Evolutionary conservation across 2,329 filamentous ascomycete species (phyloP), one percentile per base, ranked within the genome.

Genomic region (Hymenotorrendiella dingleyae): DNA sequence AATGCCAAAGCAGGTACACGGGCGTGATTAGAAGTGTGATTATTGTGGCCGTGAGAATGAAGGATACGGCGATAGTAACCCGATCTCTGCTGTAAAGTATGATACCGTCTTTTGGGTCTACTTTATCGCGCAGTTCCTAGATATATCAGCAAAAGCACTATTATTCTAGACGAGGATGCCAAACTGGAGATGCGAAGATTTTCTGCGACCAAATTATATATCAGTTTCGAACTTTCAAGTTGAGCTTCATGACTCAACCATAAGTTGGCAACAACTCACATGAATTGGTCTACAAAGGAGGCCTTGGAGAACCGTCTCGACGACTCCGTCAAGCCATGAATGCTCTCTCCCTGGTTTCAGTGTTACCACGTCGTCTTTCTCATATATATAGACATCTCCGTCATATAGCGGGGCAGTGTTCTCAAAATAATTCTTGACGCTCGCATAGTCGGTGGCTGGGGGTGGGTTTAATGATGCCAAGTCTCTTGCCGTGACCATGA

Each of bases 1-100:
- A 14, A 2, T 43, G 35, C 45, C 41, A 50, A 6, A 55, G 40
- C 6, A 52, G 33, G n/a, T 46, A 53, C 1, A 50, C 40, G 0
- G 53, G 52, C 1, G 49, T n/a, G 3, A 54, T 45, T 1, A 54
- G 39, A 1, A 54, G 43, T 4, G 37, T 40, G 2, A 54, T 32
- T 16, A 54, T 43, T 3, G 40, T 35, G 0, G 26, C 2, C 2
- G 30, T 41, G 2, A 48, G 43, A 17, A 53, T 46, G 3, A 43
- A 3, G 1, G 48, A 47, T 2, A 45, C 50, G 1, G 48, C 21
- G 3, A 41, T 23, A 16, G 47, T 30, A 10, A 53, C 41, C 1
- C 47, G 42, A n/a, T 27, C 30, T n/a, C 39, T 32, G 10, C 23
- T 34, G 20, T 37, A 52, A 6, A 49, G 41, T 4, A 42, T 42